Evolutionary conservation across 2,329 filamentous ascomycete genomes (phyloP), one percentile per base, ranked within the genome.

Genomic region (Torrubiellomyces zombiae): DNA sequence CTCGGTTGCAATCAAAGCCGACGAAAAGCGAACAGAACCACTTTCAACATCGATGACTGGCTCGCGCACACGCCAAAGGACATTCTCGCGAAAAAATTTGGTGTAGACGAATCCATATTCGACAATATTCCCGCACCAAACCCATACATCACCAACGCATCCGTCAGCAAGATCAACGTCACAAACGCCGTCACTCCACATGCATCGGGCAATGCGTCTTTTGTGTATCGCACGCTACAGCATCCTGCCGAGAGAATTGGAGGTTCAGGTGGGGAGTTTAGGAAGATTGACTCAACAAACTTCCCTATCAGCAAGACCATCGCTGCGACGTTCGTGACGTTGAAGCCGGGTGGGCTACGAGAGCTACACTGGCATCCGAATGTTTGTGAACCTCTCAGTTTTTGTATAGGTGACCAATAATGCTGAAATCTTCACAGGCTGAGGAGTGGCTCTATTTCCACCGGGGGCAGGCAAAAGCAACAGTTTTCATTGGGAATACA

Each of bases 391-490:
- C 13, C 13, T 13, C n/a, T 16, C 7, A 7, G 13, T 9, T 18
- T 17, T 23, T 20, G 20, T 15, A 16, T 21, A 4, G 11, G 9
- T 9, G 5, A 16, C 9, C 9, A 11, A 20, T 15, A n/a, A 20
- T n/a, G 9, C 3, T 12, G 14, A 25, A 16, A 13, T n/a, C 13
- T 10, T 12, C 10, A 8, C 29, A 72, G 64, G 67, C 67, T 5
- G 68, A 76, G 36, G 73, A 78, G 43, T 78, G 74, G 73, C 47
- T 78, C 3, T 78, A 76, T 47, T 78, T 79, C 51, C 68, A 75
- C 41, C 53, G 63, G 30, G 74, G 72, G 14, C 47, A 55, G 3
- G 73, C 53, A 1, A 61, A 64, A 14, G 72, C 71, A 0, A 76
- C 70, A 0, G 65, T 75, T 3, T 78, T 75, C 42, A 66, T 68